Evolutionary conservation across 1,284 basidiomycete species (phyloP).

Genomic region (Butyriboletus appendiculatus): DNA sequence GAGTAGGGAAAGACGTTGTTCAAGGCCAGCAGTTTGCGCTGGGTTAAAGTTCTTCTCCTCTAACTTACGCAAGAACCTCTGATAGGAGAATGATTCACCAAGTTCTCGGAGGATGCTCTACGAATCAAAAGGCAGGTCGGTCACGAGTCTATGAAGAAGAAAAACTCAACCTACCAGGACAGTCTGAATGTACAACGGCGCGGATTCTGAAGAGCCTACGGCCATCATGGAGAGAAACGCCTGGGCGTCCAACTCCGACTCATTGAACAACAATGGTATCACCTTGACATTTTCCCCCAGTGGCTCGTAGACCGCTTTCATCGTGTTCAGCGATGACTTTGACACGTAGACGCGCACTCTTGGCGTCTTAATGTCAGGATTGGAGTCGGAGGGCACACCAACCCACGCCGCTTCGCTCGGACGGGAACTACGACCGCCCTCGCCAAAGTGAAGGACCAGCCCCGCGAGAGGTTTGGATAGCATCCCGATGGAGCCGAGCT

Average conservation of each 20-base stretch:
- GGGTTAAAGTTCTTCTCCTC: constrained; percentile 48
- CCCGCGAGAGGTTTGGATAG: constrained; percentile 54
- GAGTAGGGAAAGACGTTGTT: constrained; percentile 55
- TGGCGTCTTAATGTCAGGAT: constrained; percentile 42
- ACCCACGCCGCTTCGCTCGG: constrained; percentile 66
- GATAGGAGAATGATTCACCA: constrained; percentile 44
- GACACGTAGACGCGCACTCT: constrained; percentile 58
- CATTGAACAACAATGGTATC: constrained; percentile 53
- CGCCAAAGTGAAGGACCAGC: constrained; percentile 64
- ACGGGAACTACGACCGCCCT: constrained; percentile 51
- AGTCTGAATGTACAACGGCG: constrained; percentile 63
- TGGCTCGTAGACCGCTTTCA: constrained; percentile 51
- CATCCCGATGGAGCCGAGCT: constrained; percentile 46
- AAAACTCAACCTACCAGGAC: constrained; percentile 45
- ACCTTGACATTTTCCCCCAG: constrained; percentile 49
- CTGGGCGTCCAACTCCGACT: constrained; percentile 62
- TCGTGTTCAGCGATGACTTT: constrained; percentile 54
- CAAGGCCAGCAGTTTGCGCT: constrained; percentile 48
- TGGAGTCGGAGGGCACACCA: constrained; percentile 35
- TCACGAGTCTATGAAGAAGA: neutral
- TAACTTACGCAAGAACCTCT: constrained; percentile 45
- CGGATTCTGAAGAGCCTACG: constrained; percentile 51
- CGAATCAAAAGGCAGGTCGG: neutral
- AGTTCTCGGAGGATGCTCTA: constrained; percentile 44
- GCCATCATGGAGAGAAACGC: constrained; percentile 67